Evolutionary conservation across 805 yeast genomes (phyloP).

Genomic region (Ogataea glucozyma): DNA sequence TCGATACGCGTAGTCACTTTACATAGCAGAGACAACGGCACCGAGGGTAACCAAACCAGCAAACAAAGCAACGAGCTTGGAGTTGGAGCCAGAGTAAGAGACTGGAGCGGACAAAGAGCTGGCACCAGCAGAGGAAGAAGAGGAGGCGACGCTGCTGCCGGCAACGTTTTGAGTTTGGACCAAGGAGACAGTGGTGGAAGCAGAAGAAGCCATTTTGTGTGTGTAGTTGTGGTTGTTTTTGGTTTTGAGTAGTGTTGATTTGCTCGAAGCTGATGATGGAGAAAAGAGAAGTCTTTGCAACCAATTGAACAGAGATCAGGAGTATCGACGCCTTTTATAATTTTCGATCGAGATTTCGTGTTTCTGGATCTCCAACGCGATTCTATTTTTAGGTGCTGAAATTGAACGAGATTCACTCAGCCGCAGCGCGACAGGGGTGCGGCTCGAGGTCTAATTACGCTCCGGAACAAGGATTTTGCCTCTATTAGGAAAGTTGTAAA

Average conservation of each 20-base stretch:
- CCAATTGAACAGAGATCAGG: too few relatives aligned
- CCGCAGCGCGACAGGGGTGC: constrained; percentile 13
- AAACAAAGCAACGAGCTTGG: constrained; percentile 31
- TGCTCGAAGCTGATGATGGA: not conserved
- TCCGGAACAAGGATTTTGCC: constrained; percentile 12
- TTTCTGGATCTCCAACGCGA: constrained; percentile 13
- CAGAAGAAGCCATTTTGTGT: constrained; percentile 23
- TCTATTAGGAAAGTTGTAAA: constrained; percentile 13
- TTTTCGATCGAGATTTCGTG: not conserved
- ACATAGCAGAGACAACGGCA: constrained; percentile 31
- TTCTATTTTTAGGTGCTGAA: constrained; percentile 15
- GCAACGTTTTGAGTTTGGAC: constrained; percentile 24
- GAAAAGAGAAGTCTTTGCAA: not conserved
- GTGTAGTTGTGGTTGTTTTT: not conserved
- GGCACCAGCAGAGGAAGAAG: constrained; percentile 29
- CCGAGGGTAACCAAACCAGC: constrained; percentile 33
- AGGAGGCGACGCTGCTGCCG: constrained; percentile 18
- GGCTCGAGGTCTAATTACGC: constrained; percentile 14
- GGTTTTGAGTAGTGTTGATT: too few relatives aligned
- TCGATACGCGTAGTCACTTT: constrained; percentile 8
- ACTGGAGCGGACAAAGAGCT: constrained; percentile 23
- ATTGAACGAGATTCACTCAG: not conserved
- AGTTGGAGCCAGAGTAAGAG: constrained; percentile 32
- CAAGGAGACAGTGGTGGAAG: constrained; percentile 19
- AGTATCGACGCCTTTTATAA: constrained; percentile 14